Conservation (phyloP, 202 grass and related monocot genomes). For the Elaeis oleifera region DNA sequence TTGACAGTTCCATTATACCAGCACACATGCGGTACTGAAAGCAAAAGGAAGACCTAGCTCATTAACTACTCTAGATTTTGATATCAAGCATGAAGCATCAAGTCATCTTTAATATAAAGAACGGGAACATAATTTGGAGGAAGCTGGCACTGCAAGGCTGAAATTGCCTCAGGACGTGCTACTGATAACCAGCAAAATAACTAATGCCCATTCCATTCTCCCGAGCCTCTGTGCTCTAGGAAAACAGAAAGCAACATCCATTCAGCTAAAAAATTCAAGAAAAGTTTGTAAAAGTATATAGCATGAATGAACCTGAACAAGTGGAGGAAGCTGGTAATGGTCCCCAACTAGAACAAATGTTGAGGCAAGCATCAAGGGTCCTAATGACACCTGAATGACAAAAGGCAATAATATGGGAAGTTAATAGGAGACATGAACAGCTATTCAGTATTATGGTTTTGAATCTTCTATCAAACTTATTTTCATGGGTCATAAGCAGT, state of each 20-base stretch:
- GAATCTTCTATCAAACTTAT: too few species aligned
- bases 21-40: constrained; percentile 92
- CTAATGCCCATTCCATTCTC: constrained; percentile 90
- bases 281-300: constrained; percentile 17
- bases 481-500: too few species aligned
- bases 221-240: constrained; percentile 73
- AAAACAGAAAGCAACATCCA: constrained; percentile 10
- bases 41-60: constrained; percentile 1
- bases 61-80: too few species aligned
- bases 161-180: constrained; percentile 88
- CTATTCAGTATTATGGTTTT: too few species aligned
- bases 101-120: not conserved
- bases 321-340: constrained; percentile 93
- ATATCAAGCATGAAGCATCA: too few species aligned
- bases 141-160: constrained; percentile 80
- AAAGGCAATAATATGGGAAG: constrained; percentile 1
- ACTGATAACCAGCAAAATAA: constrained; percentile 90
- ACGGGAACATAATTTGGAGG: not conserved
- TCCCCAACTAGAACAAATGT: constrained; percentile 96
- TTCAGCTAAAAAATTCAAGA: constrained; percentile 17
- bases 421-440: too few species aligned
- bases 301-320: constrained; percentile 63
- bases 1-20: constrained; percentile 93
- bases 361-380: constrained; percentile 87
- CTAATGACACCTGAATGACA: constrained; percentile 63